These are phyloP conservation scores for Puccinia coronata DNA, from an alignment of 1,284 basidiomycete species.

Conservation along the genomic window DNA sequence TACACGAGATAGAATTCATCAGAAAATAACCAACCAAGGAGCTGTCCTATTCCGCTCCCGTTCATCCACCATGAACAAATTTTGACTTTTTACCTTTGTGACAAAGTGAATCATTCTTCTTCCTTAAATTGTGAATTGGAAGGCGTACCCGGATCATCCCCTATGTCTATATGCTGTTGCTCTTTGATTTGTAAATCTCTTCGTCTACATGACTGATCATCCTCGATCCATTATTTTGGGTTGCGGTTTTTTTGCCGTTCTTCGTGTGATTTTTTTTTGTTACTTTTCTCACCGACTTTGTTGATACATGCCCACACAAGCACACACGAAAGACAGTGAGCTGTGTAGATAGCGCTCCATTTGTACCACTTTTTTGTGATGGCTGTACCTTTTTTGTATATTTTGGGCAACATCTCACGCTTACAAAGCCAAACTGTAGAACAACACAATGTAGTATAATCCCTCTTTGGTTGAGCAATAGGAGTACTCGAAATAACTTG, in stretches of 20 bases:
- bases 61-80: not conserved
- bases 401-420: too few species aligned
- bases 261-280: not conserved
- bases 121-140: not conserved
- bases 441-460: too few species aligned
- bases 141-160: not conserved
- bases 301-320: not conserved
- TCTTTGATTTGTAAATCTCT: not conserved
- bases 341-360: not conserved
- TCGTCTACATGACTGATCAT: not conserved
- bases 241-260: not conserved
- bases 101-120: not conserved
- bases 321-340: not conserved
- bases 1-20: not conserved
- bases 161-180: not conserved
- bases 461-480: too few species aligned
- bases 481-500: too few species aligned
- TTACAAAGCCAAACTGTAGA: too few species aligned
- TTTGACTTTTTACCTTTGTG: not conserved
- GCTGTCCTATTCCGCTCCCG: too few species aligned
- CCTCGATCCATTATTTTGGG: not conserved
- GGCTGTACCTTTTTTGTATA: too few species aligned
- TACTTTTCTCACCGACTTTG: not conserved
- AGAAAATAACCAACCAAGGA: not conserved
- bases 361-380: too few species aligned